Conservation (phyloP, 306 rosid species). For the Prunus salicina region DNA sequence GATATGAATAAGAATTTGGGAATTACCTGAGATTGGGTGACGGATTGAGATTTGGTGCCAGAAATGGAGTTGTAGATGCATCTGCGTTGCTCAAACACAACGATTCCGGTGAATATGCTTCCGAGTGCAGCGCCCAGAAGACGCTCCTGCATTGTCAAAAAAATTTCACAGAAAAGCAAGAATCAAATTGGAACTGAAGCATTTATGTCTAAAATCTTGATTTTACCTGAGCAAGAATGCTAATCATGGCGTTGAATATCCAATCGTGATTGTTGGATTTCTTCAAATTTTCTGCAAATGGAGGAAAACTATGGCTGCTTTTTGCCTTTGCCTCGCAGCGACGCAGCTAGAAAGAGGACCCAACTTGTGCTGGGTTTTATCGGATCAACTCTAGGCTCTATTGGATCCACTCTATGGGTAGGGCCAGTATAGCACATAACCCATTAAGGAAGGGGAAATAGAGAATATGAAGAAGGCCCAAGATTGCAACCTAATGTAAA, state of each 20-base stretch:
- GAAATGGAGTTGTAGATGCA: constrained; percentile 60
- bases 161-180: background rate
- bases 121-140: constrained; percentile 82
- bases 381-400: background rate
- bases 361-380: background rate
- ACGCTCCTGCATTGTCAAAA: constrained; percentile 54
- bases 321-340: background rate
- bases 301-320: background rate
- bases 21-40: constrained; percentile 40
- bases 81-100: constrained; percentile 68
- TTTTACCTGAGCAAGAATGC: constrained; percentile 74
- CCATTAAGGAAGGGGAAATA: background rate
- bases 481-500: too few species aligned
- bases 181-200: background rate
- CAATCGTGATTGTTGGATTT: background rate
- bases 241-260: constrained; percentile 44
- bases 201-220: background rate
- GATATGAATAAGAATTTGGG: background rate
- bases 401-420: background rate
- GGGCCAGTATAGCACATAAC: background rate
- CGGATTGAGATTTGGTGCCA: constrained; percentile 29
- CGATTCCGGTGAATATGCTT: constrained; percentile 50
- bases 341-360: background rate
- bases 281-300: background rate
- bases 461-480: too few species aligned